Conservation (phyloP, 306 rosid genomes). For the Hippophae gyantsensis region DNA sequence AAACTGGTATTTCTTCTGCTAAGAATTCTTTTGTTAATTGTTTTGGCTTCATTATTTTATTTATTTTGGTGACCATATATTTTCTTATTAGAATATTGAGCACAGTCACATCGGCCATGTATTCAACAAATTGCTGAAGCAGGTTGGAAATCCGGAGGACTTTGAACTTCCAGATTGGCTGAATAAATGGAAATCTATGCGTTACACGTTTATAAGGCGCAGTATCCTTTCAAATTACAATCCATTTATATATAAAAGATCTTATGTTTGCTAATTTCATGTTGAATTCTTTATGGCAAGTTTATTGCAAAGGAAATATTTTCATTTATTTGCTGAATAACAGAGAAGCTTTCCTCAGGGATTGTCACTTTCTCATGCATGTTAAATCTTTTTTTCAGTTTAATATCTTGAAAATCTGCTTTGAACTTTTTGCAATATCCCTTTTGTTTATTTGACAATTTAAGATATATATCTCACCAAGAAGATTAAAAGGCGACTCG, state of each 20-base stretch:
- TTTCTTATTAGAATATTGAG: conserved; percentile 51
- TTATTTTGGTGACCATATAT: conserved; percentile 7
- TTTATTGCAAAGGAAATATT: too few species aligned
- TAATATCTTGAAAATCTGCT: neutral
- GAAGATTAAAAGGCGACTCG: conserved; percentile 66
- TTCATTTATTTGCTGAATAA: too few species aligned
- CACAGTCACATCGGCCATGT: conserved; percentile 35
- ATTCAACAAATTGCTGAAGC: conserved; percentile 62
- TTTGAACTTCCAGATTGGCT: conserved; percentile 82
- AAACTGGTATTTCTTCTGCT: too few species aligned
- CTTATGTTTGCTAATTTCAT: neutral
- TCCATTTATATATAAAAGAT: neutral
- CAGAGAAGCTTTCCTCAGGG: too few species aligned
- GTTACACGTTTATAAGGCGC: conserved; percentile 67
- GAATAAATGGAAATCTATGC: conserved; percentile 43
- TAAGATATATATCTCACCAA: conserved; percentile 72
- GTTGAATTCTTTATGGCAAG: neutral
- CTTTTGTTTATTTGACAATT: conserved; percentile 29
- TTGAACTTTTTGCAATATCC: neutral
- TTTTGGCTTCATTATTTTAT: neutral
- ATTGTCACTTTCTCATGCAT: neutral
- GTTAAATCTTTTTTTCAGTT: neutral
- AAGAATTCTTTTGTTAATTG: neutral
- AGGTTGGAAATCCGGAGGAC: conserved; percentile 66
- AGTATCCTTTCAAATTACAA: conserved; percentile 59